Evolutionary conservation across 2,329 filamentous ascomycete genomes (phyloP).

Genomic region (Aureobasidium sp.): DNA sequence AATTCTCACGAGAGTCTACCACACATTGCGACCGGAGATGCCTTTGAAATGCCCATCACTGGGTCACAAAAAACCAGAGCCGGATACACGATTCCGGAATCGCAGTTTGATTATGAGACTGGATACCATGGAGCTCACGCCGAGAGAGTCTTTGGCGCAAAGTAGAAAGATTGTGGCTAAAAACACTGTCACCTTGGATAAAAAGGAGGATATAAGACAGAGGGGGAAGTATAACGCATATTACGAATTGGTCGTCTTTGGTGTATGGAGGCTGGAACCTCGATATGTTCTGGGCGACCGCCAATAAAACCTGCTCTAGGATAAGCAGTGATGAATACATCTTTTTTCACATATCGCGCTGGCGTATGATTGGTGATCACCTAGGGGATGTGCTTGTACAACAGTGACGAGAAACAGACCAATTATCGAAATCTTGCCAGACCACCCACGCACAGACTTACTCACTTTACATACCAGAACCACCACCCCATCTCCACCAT

Average conservation of each 20-base stretch:
- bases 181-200: neutral
- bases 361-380: neutral
- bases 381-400: neutral
- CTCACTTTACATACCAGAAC: neutral
- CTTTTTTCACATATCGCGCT: neutral
- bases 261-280: neutral
- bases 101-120: constrained; percentile 39
- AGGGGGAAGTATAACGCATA: neutral
- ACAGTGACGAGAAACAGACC: neutral
- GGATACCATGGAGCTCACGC: constrained; percentile 31
- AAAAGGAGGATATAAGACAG: neutral
- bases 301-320: neutral
- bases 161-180: neutral
- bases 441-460: neutral
- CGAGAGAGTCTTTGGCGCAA: constrained; percentile 16
- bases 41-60: constrained; percentile 27
- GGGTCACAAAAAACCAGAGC: constrained; percentile 17
- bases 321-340: constrained; percentile 1
- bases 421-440: neutral
- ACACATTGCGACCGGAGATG: constrained; percentile 22
- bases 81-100: constrained; percentile 35
- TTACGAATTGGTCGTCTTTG: neutral
- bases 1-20: neutral
- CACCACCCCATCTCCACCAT: neutral
- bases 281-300: neutral